Evolutionary conservation across 768 basidiomycete species (phyloP), one percentile per base, ranked within the genome.

Genomic region (Xerocomellus chrysenteron): DNA sequence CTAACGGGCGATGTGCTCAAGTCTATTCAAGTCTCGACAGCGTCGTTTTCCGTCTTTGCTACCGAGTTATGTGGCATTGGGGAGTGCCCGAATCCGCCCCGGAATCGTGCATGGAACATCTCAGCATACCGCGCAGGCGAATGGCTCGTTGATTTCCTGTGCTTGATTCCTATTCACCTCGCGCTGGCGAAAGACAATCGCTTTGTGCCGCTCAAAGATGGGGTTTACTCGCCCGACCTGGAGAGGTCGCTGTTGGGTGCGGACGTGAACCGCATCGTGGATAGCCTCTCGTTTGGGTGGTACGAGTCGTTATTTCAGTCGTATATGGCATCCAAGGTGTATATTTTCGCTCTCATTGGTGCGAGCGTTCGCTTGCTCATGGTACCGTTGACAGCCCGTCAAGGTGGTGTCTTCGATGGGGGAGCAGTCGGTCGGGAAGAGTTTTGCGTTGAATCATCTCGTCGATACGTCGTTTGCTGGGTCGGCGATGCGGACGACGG

Each of bases 341-440:
- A 67, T 47, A 14, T 33, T 10, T n/a, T n/a, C n/a, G n/a, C n/a
- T n/a, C 10, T 11, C 2, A 0, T n/a, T 2, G 1, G 1, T 33
- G 2, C 2, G 0, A 3, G 3, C 7, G 2, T 1, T 11, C 1
- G 3, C 2, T 30, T 33, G 21, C 41, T 67, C 14, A 56, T 19
- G 7, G 1, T 16, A 0, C 1, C 16, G 8, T 30, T 40, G 13
- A 47, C 35, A 86, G 82, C 84, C 83, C 2, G 83, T 86, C 14
- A 80, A 77, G 58, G 85, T 86, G 4, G 84, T 86, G 2, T 83
- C 84, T 0, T 86, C 85, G 0, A 85, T 86, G 85, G 84, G 83
- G 1, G 84, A 85, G 63, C 85, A 86, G 62, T 85, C 82, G 0
- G 84, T 86, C 1, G 85, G 84, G 1, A 85, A 85, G 60, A 82